These are phyloP conservation scores for Phaeolepiota aurea DNA, from an alignment of 768 basidiomycete species.

Conservation along the genomic window DNA sequence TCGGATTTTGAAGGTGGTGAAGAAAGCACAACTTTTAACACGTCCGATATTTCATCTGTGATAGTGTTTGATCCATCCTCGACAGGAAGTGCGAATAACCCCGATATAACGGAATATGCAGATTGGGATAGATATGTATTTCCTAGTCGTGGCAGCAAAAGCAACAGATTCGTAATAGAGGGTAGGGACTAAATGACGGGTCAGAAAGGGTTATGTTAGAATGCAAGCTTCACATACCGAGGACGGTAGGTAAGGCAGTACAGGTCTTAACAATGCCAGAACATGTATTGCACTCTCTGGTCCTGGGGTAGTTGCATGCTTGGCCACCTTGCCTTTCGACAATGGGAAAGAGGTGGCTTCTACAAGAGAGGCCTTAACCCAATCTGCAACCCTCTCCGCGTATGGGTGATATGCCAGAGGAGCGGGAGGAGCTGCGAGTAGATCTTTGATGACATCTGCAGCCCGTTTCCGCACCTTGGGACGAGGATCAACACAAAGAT, in stretches of 20 bases:
- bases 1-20: conserved; percentile 69
- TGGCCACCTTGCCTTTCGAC: conserved; percentile 48
- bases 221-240: conserved; percentile 41
- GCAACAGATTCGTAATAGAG: conserved; percentile 58
- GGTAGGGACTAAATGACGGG: conserved; percentile 67
- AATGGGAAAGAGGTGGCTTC: conserved; percentile 59
- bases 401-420: conserved; percentile 84
- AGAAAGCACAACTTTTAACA: conserved; percentile 61
- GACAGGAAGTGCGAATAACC: conserved; percentile 54
- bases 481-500: conserved; percentile 76
- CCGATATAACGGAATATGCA: conserved; percentile 79
- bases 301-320: conserved; percentile 44
- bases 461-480: conserved; percentile 94
- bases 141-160: conserved; percentile 78
- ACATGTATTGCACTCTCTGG: conserved; percentile 73
- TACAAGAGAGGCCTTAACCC: conserved; percentile 58
- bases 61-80: conserved; percentile 42
- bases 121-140: conserved; percentile 87
- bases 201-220: background rate
- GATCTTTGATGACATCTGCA: conserved; percentile 74
- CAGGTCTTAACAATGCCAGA: conserved; percentile 63
- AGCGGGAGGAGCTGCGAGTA: conserved; percentile 67
- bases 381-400: conserved; percentile 70
- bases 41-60: conserved; percentile 45
- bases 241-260: conserved; percentile 51